phyloP scores from a whole-genome alignment of 768 basidiomycete genomes.

The Crepidotus variabilis region DNA sequence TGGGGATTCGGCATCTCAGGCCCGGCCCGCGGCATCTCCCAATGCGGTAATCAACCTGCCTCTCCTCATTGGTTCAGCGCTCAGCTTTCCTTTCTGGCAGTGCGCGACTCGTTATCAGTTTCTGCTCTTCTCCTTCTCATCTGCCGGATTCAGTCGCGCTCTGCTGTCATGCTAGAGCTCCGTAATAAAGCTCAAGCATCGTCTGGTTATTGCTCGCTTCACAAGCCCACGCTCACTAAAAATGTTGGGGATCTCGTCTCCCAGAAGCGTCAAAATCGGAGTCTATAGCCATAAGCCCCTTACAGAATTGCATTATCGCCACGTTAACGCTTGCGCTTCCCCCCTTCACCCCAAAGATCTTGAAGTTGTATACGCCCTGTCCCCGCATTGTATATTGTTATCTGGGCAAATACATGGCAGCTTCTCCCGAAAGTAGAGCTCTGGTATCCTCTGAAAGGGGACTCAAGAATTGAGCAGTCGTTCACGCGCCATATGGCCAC shows the following conservation, averaged over 20 bases:
- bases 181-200: neutral
- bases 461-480: too few species aligned
- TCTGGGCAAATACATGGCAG: too few species aligned
- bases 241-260: neutral
- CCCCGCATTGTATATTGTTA: too few species aligned
- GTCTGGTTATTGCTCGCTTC: neutral
- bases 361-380: too few species aligned
- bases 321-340: neutral
- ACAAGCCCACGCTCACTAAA: neutral
- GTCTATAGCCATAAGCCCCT: neutral
- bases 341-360: neutral
- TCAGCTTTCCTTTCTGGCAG: too few species aligned
- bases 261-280: neutral
- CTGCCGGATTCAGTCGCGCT: neutral
- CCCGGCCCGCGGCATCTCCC: neutral
- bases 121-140: neutral
- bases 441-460: too few species aligned
- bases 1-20: slow-evolving; percentile 18
- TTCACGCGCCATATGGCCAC: too few species aligned
- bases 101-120: too few species aligned
- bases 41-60: neutral
- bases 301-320: neutral
- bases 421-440: too few species aligned
- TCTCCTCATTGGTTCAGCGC: neutral
- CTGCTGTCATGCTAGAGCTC: neutral